A percentile compares a stretch with the other conserved stretches of the same genome.
Evolutionary conservation across 345 rosid genomes (phyloP).

Genomic region (Eucalyptus pauciflora): DNA sequence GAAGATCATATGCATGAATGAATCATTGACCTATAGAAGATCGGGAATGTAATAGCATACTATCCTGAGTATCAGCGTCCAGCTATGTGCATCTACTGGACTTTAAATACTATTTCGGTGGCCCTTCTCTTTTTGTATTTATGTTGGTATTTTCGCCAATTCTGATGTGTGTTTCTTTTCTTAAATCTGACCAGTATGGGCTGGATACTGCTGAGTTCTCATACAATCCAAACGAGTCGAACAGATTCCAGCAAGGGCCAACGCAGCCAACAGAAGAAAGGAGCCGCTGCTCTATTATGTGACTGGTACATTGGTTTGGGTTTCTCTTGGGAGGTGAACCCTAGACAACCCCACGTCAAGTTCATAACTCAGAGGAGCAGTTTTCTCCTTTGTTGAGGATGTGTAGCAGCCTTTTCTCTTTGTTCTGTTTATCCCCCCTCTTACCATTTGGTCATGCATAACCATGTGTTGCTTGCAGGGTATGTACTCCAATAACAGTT

Average conservation of each 20-base stretch:
- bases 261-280: constrained; percentile 65
- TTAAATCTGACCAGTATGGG: constrained; percentile 53
- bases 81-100: not conserved
- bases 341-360: not conserved
- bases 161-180: not conserved
- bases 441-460: not conserved
- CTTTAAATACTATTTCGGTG: not conserved
- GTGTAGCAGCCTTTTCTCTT: not conserved
- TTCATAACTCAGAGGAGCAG: not conserved
- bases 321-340: not conserved
- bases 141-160: not conserved
- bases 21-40: not conserved
- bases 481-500: not conserved
- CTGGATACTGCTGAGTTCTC: constrained; percentile 95
- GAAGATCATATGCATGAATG: not conserved
- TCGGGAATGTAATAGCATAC: not conserved
- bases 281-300: constrained; percentile 89
- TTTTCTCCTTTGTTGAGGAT: not conserved
- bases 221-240: constrained; percentile 80
- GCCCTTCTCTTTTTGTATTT: not conserved
- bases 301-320: not conserved
- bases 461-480: not conserved
- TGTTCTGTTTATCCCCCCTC: not conserved
- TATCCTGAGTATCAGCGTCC: not conserved
- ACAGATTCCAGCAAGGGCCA: constrained; percentile 57